phyloP scores from a whole-genome alignment of 2,329 filamentous ascomycete species.

The Botryotinia calthae region DNA sequence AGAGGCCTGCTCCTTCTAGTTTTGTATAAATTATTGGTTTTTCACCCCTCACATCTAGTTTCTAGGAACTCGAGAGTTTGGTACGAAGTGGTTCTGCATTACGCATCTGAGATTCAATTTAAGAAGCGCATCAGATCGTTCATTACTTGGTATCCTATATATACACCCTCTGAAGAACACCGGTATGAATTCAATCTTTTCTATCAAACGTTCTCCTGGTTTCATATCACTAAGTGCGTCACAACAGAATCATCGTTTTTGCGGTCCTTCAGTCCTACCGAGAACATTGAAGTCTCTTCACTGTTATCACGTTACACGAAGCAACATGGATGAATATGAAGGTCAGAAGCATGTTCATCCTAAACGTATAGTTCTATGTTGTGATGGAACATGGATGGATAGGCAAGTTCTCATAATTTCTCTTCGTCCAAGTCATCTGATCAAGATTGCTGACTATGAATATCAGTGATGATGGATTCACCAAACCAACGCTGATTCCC shows the following conservation, averaged over 20 bases:
- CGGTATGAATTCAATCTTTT: conserved; percentile 6
- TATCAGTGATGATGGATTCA: conserved; percentile 35
- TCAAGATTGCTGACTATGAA: neutral
- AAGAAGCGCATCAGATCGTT: neutral
- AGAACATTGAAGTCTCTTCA: neutral
- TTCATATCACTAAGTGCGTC: conserved; percentile 4
- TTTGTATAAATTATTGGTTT: conserved; percentile 12
- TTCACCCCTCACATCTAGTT: conserved; percentile 3
- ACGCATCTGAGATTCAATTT: neutral
- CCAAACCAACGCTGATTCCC: conserved; percentile 41
- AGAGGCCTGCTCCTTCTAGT: conserved; percentile 14
- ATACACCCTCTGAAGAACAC: neutral
- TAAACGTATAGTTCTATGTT: conserved; percentile 37
- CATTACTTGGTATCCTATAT: neutral
- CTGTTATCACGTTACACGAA: neutral
- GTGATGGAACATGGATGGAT: conserved; percentile 38
- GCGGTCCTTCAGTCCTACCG: neutral
- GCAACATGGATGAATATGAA: conserved; percentile 14
- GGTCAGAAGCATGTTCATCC: neutral
- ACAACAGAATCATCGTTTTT: neutral
- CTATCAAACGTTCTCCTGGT: neutral
- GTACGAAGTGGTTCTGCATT: neutral
- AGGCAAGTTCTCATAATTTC: conserved; percentile 23
- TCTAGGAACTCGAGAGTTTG: conserved; percentile 10
- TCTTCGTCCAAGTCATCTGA: conserved; percentile 6